phyloP scores from a whole-genome alignment of 2,329 filamentous ascomycete species.

The Fusarium graminum region DNA sequence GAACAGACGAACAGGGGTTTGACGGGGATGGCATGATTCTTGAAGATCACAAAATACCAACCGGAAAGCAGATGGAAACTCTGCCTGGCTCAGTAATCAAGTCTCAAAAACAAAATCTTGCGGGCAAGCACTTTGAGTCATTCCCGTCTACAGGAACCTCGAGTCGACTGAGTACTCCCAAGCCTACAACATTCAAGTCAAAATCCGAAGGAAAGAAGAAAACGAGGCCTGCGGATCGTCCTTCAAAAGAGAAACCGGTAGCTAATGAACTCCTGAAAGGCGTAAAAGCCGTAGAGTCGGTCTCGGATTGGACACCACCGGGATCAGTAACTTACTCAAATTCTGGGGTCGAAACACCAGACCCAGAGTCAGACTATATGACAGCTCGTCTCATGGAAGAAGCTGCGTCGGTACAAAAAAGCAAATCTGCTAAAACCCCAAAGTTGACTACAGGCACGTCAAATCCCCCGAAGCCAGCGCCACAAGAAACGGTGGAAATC shows the following conservation, averaged over 20 bases:
- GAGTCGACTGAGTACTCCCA: conserved; percentile 21
- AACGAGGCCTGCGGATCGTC: background rate
- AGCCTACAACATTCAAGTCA: background rate
- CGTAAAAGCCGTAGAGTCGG: background rate
- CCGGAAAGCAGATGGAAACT: background rate
- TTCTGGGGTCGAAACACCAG: conserved; percentile 17
- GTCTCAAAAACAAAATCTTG: conserved; percentile 2
- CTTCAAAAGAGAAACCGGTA: background rate
- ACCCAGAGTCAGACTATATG: background rate
- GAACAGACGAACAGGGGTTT: conserved; percentile 9
- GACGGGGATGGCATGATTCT: background rate
- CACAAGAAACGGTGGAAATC: background rate
- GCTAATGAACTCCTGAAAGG: background rate
- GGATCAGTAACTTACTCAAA: conserved; percentile 19
- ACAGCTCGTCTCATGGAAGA: conserved; percentile 6
- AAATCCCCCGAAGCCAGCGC: conserved; percentile 2
- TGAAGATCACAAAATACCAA: background rate
- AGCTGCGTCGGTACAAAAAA: conserved; percentile 11
- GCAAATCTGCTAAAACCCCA: conserved; percentile 6
- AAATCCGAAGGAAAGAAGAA: conserved; percentile 13
- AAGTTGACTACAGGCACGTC: conserved; percentile 1
- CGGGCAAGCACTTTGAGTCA: conserved; percentile 11
- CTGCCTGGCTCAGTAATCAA: background rate
- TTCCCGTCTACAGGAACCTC: conserved; percentile 18
- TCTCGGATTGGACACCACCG: conserved; percentile 13